These are phyloP conservation scores for Leishmania turanica DNA, from an alignment of 208 protist genomes.

Conservation along the genomic window DNA sequence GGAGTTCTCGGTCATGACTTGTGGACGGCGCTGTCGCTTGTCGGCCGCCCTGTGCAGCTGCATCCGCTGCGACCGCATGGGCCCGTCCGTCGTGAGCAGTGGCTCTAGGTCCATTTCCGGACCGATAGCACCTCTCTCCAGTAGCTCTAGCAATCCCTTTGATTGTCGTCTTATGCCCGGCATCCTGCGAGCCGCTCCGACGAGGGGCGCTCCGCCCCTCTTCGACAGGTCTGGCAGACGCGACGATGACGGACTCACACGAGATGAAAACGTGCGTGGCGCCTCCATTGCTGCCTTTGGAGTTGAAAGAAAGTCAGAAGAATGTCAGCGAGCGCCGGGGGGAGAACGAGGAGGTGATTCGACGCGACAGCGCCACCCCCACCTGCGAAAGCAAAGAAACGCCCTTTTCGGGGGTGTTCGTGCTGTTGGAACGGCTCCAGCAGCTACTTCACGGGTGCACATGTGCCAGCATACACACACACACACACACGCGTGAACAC, in stretches of 20 bases:
- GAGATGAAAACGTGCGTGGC: constrained; percentile 2
- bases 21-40: constrained; percentile 15
- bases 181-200: constrained; percentile 7
- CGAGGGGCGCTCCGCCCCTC: not conserved
- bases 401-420: not conserved
- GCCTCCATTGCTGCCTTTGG: constrained; percentile 16
- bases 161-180: not conserved
- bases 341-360: not conserved
- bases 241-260: constrained; percentile 1
- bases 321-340: not conserved
- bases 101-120: constrained; percentile 63
- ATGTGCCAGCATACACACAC: not conserved
- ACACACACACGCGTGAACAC: not conserved
- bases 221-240: constrained; percentile 15
- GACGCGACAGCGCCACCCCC: not conserved
- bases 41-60: constrained; percentile 31
- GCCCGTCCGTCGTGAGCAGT: constrained; percentile 56
- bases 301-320: not conserved
- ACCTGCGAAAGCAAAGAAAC: too few relatives aligned
- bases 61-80: constrained; percentile 50
- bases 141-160: constrained; percentile 40
- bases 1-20: constrained; percentile 73
- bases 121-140: constrained; percentile 50
- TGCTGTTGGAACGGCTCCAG: not conserved
- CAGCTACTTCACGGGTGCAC: too few relatives aligned